A percentile compares a stretch with the other conserved stretches of the same genome.
These are phyloP conservation scores for Mucor mucedo DNA, from an alignment of 371 early-diverging fungal species.

Conservation along the genomic window DNA sequence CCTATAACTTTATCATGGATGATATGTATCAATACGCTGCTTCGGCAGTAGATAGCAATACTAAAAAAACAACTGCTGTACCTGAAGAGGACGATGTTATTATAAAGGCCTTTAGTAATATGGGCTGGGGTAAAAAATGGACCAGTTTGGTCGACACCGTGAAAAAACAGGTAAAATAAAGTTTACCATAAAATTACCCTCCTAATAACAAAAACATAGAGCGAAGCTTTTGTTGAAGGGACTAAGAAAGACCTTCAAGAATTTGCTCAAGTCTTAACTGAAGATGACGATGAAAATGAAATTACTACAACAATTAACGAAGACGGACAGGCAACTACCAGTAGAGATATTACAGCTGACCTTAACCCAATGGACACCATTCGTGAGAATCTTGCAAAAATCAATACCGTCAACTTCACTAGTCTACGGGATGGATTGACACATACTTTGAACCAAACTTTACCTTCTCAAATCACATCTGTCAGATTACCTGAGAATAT, in stretches of 20 bases:
- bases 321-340: constrained; percentile 15
- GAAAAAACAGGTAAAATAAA: constrained; percentile 40
- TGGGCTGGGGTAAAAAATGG: constrained; percentile 50
- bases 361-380: constrained; percentile 19
- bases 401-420: constrained; percentile 35
- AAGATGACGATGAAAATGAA: constrained; percentile 35
- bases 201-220: constrained; percentile 18
- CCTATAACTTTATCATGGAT: constrained; percentile 19
- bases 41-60: constrained; percentile 42
- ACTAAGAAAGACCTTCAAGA: constrained; percentile 54
- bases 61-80: constrained; percentile 12
- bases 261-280: constrained; percentile 47
- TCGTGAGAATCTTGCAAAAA: constrained; percentile 35
- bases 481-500: constrained; percentile 52
- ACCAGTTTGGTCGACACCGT: constrained; percentile 46
- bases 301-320: constrained; percentile 17
- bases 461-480: constrained; percentile 32
- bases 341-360: constrained; percentile 12
- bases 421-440: constrained; percentile 31
- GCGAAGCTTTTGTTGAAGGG: constrained; percentile 54
- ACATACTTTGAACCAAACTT: constrained; percentile 29
- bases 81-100: constrained; percentile 48
- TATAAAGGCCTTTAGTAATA: constrained; percentile 48
- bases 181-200: background rate
- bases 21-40: constrained; percentile 37